Conservation (phyloP, 1,139 yeast species). For the Meyerozyma carpophila region DNA sequence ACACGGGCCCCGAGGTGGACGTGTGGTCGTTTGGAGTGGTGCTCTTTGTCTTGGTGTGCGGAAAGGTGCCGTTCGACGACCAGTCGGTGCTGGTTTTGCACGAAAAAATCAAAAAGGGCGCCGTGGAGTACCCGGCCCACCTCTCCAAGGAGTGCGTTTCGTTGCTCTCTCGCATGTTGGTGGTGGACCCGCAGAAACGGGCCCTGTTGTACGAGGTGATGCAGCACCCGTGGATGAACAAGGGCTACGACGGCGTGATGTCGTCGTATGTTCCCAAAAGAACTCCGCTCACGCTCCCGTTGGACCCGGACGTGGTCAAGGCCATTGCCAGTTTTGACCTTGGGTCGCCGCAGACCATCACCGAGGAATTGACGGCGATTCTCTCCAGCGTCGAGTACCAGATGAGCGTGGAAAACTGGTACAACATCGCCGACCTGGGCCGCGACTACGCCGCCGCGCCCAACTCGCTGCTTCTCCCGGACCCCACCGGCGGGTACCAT, state of each 20-base stretch:
- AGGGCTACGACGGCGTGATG: slow-evolving; percentile 76
- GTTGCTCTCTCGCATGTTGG: slow-evolving; percentile 80
- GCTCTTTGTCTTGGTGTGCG: slow-evolving; percentile 88
- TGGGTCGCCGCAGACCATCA: slow-evolving; percentile 59
- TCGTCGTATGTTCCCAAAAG: slow-evolving; percentile 73
- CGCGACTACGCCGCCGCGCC: slow-evolving; percentile 38
- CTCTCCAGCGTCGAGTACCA: slow-evolving; percentile 67
- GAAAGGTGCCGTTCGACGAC: slow-evolving; percentile 97
- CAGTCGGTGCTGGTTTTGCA: slow-evolving; percentile 89
- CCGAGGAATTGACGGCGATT: slow-evolving; percentile 51
- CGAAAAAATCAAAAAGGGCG: slow-evolving; percentile 88
- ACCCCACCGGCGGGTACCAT: slow-evolving; percentile 88
- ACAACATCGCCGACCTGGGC: slow-evolving; percentile 37
- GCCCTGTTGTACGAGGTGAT: slow-evolving; percentile 77
- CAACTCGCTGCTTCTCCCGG: slow-evolving; percentile 42
- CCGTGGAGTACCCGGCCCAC: slow-evolving; percentile 85
- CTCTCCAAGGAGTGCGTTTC: slow-evolving; percentile 81
- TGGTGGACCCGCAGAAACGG: slow-evolving; percentile 78
- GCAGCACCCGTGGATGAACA: slow-evolving; percentile 91
- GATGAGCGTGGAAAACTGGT: slow-evolving; percentile 64
- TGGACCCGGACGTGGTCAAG: slow-evolving; percentile 63
- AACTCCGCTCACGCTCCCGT: slow-evolving; percentile 66
- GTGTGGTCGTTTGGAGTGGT: slow-evolving; percentile 99
- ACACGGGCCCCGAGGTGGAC: slow-evolving; percentile 95
- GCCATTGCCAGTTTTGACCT: slow-evolving; percentile 80